Conservation (phyloP, 2,329 filamentous ascomycete genomes). For the Verticillium longisporum region DNA sequence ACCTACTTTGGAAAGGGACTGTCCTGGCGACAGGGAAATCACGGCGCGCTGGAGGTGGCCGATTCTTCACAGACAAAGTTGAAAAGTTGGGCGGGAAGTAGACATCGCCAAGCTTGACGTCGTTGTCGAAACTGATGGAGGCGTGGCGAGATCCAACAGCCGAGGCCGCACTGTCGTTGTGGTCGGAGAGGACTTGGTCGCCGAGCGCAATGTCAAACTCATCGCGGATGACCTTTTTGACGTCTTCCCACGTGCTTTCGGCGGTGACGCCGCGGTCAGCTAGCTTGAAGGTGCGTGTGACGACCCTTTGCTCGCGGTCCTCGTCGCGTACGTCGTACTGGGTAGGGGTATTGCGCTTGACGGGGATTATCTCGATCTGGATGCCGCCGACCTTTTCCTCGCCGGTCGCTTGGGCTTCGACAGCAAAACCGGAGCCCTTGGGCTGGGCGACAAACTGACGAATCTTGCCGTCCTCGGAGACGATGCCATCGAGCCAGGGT, state of each 20-base stretch:
- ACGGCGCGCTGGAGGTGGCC: not conserved
- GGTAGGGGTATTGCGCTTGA: constrained; percentile 6
- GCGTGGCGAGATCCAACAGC: not conserved
- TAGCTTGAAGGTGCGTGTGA: constrained; percentile 9
- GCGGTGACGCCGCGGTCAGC: constrained; percentile 3
- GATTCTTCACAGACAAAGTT: constrained; percentile 1
- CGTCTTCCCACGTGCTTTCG: constrained; percentile 10
- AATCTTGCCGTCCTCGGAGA: constrained; percentile 24
- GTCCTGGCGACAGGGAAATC: not conserved
- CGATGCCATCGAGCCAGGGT: constrained; percentile 33
- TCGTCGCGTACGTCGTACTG: constrained; percentile 10
- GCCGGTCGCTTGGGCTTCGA: constrained; percentile 38
- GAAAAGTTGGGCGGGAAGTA: constrained; percentile 9
- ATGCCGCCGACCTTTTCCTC: constrained; percentile 31
- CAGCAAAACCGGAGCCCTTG: constrained; percentile 29
- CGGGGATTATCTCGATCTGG: constrained; percentile 31
- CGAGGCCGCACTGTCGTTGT: not conserved
- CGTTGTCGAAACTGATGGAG: constrained; percentile 1
- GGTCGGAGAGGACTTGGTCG: constrained; percentile 3
- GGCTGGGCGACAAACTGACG: constrained; percentile 43
- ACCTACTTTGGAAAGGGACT: not conserved
- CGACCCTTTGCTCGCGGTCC: constrained; percentile 3
- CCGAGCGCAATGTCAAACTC: constrained; percentile 7
- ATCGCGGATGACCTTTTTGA: constrained; percentile 7
- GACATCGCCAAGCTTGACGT: constrained; percentile 7